Conservation (phyloP, 1,284 basidiomycete genomes). For the Pisolithus thermaeus region DNA sequence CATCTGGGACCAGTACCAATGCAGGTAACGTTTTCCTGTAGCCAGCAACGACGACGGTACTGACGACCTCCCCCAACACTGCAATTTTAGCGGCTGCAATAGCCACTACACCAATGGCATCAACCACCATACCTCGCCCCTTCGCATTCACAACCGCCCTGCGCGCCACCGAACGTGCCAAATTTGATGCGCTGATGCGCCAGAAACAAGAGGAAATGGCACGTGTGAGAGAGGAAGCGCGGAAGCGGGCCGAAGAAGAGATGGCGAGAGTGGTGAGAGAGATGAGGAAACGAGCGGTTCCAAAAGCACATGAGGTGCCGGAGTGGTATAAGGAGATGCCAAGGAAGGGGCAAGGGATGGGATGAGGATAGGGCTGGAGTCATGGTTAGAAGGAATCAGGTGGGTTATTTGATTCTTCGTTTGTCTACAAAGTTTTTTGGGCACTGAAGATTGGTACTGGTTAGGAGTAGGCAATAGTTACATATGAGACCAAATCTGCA, state of each 20-base stretch:
- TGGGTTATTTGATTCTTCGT: no score
- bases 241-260: constrained; percentile 41
- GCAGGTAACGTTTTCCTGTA: no score
- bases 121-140: constrained; percentile 29
- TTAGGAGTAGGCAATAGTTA: no score
- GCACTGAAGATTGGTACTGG: no score
- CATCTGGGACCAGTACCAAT: no score
- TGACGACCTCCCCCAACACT: no score
- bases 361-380: no score
- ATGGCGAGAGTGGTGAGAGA: constrained; percentile 54
- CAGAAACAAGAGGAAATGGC: constrained; percentile 51
- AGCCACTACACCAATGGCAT: not conserved
- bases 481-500: no score
- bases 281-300: constrained; percentile 53
- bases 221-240: constrained; percentile 35
- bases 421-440: no score
- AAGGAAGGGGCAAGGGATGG: constrained; percentile 34
- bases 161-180: constrained; percentile 53
- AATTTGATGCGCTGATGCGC: constrained; percentile 53
- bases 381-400: no score
- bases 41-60: no score
- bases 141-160: constrained; percentile 47
- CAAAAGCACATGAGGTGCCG: constrained; percentile 65
- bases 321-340: constrained; percentile 67
- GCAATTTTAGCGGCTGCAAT: no score